A percentile compares a stretch with the other conserved stretches of the same genome.
phyloP scores from a whole-genome alignment of 1,284 basidiomycete genomes.

The Cutaneotrichosporon arboriforme region DNA sequence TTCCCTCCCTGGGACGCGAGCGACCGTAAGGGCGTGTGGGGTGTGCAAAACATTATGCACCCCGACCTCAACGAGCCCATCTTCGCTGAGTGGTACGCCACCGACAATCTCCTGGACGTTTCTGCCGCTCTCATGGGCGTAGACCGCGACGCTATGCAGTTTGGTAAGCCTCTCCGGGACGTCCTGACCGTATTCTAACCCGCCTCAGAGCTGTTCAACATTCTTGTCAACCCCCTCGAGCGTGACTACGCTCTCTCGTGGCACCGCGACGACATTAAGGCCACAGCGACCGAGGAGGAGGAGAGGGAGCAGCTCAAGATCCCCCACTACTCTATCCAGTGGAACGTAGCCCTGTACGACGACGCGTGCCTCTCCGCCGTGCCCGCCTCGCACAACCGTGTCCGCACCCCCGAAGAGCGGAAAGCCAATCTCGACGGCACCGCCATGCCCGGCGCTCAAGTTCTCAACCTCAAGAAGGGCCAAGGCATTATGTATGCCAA shows the following conservation, averaged over 20 bases:
- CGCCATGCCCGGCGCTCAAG: slow-evolving; percentile 65
- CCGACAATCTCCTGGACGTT: slow-evolving; percentile 54
- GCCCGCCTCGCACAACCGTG: slow-evolving; percentile 60
- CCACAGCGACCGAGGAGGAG: slow-evolving; percentile 60
- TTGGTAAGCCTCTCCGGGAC: slow-evolving; percentile 62
- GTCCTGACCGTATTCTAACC: too few species aligned
- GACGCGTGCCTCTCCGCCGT: slow-evolving; percentile 71
- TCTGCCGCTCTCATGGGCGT: slow-evolving; percentile 58
- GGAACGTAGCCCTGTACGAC: slow-evolving; percentile 73
- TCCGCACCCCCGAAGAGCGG: slow-evolving; percentile 61
- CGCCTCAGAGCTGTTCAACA: slow-evolving; percentile 75
- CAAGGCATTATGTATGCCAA: slow-evolving; percentile 78
- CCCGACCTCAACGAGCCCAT: slow-evolving; percentile 59
- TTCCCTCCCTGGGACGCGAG: slow-evolving; percentile 60
- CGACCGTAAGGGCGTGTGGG: slow-evolving; percentile 59
- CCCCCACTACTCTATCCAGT: slow-evolving; percentile 70
- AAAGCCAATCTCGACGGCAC: slow-evolving; percentile 55
- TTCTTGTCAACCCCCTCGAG: slow-evolving; percentile 64
- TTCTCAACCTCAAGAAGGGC: slow-evolving; percentile 59
- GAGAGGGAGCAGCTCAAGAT: slow-evolving; percentile 57
- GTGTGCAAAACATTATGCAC: slow-evolving; percentile 74
- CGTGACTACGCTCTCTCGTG: slow-evolving; percentile 71
- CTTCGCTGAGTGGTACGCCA: slow-evolving; percentile 66
- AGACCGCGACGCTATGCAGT: slow-evolving; percentile 56
- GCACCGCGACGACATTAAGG: slow-evolving; percentile 73